Percentiles rank a stretch among this genome's conserved stretches.
Conservation (phyloP, 768 basidiomycete species). For the Mycena crocata region DNA sequence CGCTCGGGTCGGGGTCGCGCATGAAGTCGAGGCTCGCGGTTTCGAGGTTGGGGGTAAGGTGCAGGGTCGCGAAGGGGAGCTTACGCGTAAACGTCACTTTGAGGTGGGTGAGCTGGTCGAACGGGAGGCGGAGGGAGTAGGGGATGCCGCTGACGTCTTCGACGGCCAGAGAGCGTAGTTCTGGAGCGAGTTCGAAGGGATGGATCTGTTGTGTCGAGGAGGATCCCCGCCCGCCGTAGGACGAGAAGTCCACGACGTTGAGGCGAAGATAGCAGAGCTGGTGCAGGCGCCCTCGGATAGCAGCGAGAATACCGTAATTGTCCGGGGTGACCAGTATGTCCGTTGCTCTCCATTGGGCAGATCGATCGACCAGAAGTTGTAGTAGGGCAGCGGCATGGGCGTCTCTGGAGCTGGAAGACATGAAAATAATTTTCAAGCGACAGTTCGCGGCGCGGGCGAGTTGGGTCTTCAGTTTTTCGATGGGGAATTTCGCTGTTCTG, state of each 20-base stretch:
- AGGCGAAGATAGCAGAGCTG: constrained; percentile 11
- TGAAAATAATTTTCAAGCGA: constrained; percentile 6
- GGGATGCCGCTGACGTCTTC: constrained; percentile 11
- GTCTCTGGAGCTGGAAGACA: not conserved
- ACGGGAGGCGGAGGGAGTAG: not conserved
- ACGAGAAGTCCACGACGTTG: constrained; percentile 5
- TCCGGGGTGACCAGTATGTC: not conserved
- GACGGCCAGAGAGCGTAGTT: constrained; percentile 7
- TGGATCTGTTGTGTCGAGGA: not conserved
- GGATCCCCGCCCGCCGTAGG: not conserved
- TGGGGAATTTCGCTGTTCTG: not conserved
- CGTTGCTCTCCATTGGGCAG: constrained; percentile 12
- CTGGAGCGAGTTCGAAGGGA: constrained; percentile 23
- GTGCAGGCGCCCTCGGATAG: constrained; percentile 6
- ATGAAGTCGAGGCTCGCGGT: constrained; percentile 5
- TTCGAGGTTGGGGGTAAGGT: constrained; percentile 6
- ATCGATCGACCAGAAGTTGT: not conserved
- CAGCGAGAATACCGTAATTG: not conserved
- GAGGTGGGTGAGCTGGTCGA: constrained; percentile 9
- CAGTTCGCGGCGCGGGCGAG: constrained; percentile 4
- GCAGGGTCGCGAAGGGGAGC: not conserved
- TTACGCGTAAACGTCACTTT: not conserved
- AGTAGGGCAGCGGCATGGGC: not conserved
- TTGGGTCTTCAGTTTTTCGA: constrained; percentile 6
- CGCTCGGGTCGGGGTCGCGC: not conserved